These are phyloP conservation scores for Capsicum baccatum DNA, from an alignment of 257 asterid genomes.

Conservation along the genomic window DNA sequence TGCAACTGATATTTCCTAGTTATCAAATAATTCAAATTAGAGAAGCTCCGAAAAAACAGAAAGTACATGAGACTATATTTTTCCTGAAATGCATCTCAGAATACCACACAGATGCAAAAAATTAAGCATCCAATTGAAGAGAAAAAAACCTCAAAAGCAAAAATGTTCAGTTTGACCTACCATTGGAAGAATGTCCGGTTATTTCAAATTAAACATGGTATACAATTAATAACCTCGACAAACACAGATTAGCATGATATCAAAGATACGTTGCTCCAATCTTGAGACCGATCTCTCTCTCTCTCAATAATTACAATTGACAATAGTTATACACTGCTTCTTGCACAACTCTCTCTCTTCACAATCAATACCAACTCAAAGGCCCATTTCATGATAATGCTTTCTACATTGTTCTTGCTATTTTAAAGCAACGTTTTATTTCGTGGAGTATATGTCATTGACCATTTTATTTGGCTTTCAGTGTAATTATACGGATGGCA, in stretches of 20 bases:
- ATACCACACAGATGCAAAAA: background rate
- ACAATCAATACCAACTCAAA: background rate
- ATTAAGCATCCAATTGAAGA: background rate
- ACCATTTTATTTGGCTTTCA: background rate
- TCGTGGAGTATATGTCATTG: background rate
- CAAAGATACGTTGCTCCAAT: background rate
- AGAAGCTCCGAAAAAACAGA: conserved; percentile 27
- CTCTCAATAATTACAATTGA: background rate
- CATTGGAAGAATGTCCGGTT: background rate
- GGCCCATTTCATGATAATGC: background rate
- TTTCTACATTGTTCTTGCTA: background rate
- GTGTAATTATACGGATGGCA: background rate
- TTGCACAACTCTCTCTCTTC: background rate
- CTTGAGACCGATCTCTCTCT: background rate
- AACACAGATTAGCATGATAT: background rate
- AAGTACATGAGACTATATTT: background rate
- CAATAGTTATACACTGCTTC: background rate
- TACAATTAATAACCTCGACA: background rate
- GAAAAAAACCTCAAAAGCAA: background rate
- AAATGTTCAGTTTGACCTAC: conserved; percentile 6
- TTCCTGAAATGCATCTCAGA: background rate
- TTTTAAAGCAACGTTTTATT: background rate
- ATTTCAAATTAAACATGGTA: conserved; percentile 1
- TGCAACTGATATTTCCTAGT: conserved; percentile 92
- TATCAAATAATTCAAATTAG: conserved; percentile 34